Base-by-base conservation (phyloP, 2,329 filamentous ascomycete species). In the Canariomyces notabilis region DNA sequence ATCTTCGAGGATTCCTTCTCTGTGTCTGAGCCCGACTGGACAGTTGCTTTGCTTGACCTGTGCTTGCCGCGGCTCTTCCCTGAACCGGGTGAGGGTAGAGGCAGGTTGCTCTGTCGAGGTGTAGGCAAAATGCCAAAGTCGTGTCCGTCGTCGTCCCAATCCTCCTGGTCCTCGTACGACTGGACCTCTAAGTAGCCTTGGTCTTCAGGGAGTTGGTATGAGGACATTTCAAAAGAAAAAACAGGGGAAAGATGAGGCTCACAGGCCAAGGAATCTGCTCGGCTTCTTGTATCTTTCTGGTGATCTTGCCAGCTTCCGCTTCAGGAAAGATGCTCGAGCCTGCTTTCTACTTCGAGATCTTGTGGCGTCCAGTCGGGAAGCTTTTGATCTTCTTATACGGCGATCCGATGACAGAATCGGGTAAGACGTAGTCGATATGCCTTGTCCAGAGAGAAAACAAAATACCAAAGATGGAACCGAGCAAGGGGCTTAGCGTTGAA, bases 21-120 rank as follows among this genome's bases (percentile, higher is more conserved):
- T 1, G 58, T 64, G 14, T 65, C 60, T 32, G 64, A 64, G 29
- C 59, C 59, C 14, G 61, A 62, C 45, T 54, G 31, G 14, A 42
- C 41, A 29, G 23, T 45, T 2, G 46, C 18, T 18, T 55, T 57
- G 55, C 43, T 47, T 20, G 34, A 44, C 37, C 41, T 54, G 31
- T 41, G 43, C 26, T 54, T 55, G 40, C 43, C 52, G 42, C 48
- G 40, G 29, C 46, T 36, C 41, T 56, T 53, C 20, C 35, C 41
- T 35, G 46, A 51, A 5, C 15, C 44, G 16, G 53, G 44, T 6
- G 49, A 37, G 7, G 41, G 15, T 7, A 37, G 36, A 5, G 46
- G n/a, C 15, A 32, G 44, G 12, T 46, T 49, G 39, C 48, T 50
- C 19, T 51, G 52, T 22, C 18, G 38, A 18, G 49, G 49, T 19